Evolutionary conservation across 1,284 basidiomycete species (phyloP).

Genomic region (Veloboletus limbatus): DNA sequence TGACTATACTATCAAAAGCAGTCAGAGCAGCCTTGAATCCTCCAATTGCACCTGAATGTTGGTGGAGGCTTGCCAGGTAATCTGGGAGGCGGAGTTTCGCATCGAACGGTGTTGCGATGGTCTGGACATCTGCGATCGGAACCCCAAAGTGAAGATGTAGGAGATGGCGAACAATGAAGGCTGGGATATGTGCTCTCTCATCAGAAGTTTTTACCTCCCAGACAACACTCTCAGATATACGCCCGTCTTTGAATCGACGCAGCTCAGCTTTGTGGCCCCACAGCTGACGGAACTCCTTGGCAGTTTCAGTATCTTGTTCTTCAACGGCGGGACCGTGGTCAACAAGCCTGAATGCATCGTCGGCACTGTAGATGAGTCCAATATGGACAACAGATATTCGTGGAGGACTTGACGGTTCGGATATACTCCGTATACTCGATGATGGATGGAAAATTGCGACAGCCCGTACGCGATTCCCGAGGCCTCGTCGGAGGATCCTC

Average conservation of each 20-base stretch:
- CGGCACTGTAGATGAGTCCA: slow-evolving; percentile 72
- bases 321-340: slow-evolving; percentile 85
- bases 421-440: slow-evolving; percentile 44
- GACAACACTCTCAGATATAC: slow-evolving; percentile 90
- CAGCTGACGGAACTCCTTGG: slow-evolving; percentile 72
- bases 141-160: slow-evolving; percentile 76
- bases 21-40: slow-evolving; percentile 79
- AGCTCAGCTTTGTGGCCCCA: slow-evolving; percentile 95
- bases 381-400: slow-evolving; percentile 53
- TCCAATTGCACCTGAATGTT: slow-evolving; percentile 43
- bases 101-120: slow-evolving; percentile 65
- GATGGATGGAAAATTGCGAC: slow-evolving; percentile 56
- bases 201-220: slow-evolving; percentile 80
- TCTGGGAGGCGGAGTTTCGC: slow-evolving; percentile 67
- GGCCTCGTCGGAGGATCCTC: slow-evolving; percentile 57
- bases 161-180: slow-evolving; percentile 72
- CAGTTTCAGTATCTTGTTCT: slow-evolving; percentile 49
- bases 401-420: slow-evolving; percentile 48
- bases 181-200: slow-evolving; percentile 78
- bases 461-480: slow-evolving; percentile 67
- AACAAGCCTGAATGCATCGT: slow-evolving; percentile 77
- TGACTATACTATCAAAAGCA: slow-evolving; percentile 82
- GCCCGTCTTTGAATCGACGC: slow-evolving; percentile 95
- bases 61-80: slow-evolving; percentile 48
- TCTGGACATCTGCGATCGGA: slow-evolving; percentile 46